Percentiles rank a stretch among this genome's conserved stretches.
Evolutionary conservation across 2,329 filamentous ascomycete genomes (phyloP).

Genomic region (Xylaria sp.): DNA sequence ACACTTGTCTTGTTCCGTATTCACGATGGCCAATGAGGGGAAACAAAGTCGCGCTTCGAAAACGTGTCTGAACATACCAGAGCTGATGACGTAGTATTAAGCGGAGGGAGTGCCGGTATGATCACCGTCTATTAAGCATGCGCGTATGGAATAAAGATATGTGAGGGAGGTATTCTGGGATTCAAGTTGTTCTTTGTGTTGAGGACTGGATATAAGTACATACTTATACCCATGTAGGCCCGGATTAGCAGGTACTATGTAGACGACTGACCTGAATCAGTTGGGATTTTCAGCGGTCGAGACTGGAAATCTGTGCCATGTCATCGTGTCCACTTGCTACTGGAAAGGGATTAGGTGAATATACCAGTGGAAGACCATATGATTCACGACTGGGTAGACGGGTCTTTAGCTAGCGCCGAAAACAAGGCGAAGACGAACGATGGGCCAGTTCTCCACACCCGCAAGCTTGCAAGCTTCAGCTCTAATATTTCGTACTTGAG

Average conservation of each 20-base stretch:
- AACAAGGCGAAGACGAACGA: conserved; percentile 1
- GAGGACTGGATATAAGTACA: not conserved
- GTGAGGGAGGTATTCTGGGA: not conserved
- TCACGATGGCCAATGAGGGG: not conserved
- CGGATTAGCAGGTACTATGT: conserved; percentile 1
- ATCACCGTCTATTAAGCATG: not conserved
- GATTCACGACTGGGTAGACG: not conserved
- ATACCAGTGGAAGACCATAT: too few species aligned
- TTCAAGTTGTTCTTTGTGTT: not conserved
- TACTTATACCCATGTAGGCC: not conserved
- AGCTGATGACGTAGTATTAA: conserved; percentile 11
- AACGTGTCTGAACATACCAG: conserved; percentile 8
- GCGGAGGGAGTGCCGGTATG: not conserved
- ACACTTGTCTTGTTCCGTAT: not conserved
- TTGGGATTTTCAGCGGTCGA: conserved; percentile 1
- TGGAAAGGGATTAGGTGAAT: conserved; percentile 7
- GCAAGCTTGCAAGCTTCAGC: not conserved
- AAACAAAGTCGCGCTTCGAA: not conserved
- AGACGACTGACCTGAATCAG: not conserved
- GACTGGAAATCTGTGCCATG: conserved; percentile 1
- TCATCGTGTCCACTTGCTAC: conserved; percentile 14
- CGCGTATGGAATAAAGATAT: not conserved
- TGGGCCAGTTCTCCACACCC: conserved; percentile 10
- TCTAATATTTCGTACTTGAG: not conserved
- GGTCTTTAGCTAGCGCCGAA: conserved; percentile 1